These are phyloP conservation scores for Candida loeiensis DNA, from an alignment of 805 yeast genomes.

Conservation along the genomic window DNA sequence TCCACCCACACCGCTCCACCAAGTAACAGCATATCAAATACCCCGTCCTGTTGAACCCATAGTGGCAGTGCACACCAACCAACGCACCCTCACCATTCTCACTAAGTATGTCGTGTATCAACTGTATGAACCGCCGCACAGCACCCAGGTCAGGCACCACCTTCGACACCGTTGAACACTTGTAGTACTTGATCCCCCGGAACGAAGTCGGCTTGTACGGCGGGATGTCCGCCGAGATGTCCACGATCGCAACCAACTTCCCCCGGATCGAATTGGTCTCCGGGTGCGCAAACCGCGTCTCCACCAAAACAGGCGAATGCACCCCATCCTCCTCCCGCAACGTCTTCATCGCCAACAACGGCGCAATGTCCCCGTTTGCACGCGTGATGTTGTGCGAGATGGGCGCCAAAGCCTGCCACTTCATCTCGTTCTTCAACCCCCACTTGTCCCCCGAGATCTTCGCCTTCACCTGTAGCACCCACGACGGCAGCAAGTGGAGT, in stretches of 20 bases:
- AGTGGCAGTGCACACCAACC: constrained; percentile 74
- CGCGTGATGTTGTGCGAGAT: constrained; percentile 45
- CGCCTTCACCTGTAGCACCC: constrained; percentile 67
- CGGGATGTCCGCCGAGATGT: constrained; percentile 67
- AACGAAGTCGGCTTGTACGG: constrained; percentile 65
- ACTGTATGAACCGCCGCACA: constrained; percentile 51
- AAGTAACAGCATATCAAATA: constrained; percentile 67
- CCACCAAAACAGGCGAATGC: constrained; percentile 59
- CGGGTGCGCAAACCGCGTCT: constrained; percentile 37
- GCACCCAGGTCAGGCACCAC: constrained; percentile 66
- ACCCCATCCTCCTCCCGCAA: constrained; percentile 57
- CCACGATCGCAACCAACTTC: constrained; percentile 54
- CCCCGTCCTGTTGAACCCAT: constrained; percentile 79
- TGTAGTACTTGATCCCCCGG: constrained; percentile 52
- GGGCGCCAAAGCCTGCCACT: constrained; percentile 59
- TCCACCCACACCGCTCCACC: constrained; percentile 56
- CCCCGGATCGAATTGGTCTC: constrained; percentile 33
- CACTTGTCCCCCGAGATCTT: constrained; percentile 67
- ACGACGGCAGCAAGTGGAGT: constrained; percentile 58
- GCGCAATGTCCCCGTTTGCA: constrained; percentile 34
- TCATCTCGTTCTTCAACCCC: constrained; percentile 72
- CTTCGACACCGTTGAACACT: constrained; percentile 75
- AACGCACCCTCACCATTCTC: constrained; percentile 29
- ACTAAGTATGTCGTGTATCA: constrained; percentile 46
- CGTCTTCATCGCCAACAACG: constrained; percentile 71